phyloP scores from a whole-genome alignment of 1,284 basidiomycete genomes.

The Tranzscheliella williamsii region DNA sequence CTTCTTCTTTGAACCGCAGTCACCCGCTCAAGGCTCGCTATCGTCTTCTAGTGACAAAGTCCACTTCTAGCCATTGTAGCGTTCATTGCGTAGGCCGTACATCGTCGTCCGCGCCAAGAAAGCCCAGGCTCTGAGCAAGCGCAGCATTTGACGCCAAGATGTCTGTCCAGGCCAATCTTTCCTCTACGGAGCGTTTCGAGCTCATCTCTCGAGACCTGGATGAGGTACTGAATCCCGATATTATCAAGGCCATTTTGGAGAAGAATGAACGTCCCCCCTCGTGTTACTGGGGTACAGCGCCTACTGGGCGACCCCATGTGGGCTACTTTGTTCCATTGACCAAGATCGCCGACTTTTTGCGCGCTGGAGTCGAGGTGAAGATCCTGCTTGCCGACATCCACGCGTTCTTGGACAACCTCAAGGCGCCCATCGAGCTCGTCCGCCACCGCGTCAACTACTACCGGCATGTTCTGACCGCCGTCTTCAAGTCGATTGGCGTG shows the following conservation, averaged over 20 bases:
- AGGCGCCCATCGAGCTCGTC: conserved; percentile 93
- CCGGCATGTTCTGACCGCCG: conserved; percentile 75
- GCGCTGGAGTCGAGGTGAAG: conserved; percentile 88
- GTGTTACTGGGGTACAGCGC: conserved; percentile 74
- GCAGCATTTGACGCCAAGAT: too few species aligned
- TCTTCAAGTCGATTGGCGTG: conserved; percentile 87
- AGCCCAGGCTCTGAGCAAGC: too few species aligned
- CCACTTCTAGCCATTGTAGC: too few species aligned
- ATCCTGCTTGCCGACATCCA: conserved; percentile 91
- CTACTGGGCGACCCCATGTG: conserved; percentile 89
- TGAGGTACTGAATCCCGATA: conserved; percentile 85
- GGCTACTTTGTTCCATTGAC: conserved; percentile 94
- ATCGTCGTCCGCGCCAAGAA: too few species aligned
- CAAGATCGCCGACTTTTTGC: conserved; percentile 95
- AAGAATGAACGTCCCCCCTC: conserved; percentile 63
- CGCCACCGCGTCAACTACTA: conserved; percentile 89
- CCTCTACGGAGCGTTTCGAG: conserved; percentile 72
- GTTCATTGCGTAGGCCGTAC: too few species aligned
- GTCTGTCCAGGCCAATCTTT: conserved; percentile 30
- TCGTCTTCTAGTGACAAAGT: too few species aligned
- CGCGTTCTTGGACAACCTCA: conserved; percentile 96
- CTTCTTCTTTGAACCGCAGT: too few species aligned
- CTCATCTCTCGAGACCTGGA: conserved; percentile 84
- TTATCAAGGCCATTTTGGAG: conserved; percentile 77
- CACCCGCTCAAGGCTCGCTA: too few species aligned